Evolutionary conservation across 805 yeast species (phyloP), one percentile per base, ranked within the genome.

Genomic region (Monosporozyma yasuniensis): DNA sequence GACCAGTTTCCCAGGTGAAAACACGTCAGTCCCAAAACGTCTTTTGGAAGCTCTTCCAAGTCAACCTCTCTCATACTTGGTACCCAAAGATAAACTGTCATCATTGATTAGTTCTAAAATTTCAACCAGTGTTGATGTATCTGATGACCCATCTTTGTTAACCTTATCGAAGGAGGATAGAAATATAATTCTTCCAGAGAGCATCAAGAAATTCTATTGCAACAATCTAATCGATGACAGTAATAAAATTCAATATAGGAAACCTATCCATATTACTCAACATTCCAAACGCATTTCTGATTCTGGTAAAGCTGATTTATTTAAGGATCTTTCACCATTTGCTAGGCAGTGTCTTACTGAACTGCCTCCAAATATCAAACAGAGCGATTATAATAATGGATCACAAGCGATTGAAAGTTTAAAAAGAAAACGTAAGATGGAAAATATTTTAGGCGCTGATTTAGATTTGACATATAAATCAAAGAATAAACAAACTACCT

Each of bases 1-100:
- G 64, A 47, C 61, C 35, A 56, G 46, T 19, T 64, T 53, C 44
- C 67, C 68, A 10, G 67, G 66, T 16, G 65, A 64, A 48, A 46
- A 59, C 23, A 48, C 55, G 5, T 50, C 54, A 25, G 54, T 61
- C 8, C 66, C 68, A 11, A 60, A 62, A 45, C 53, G 59, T 4
- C 44, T 64, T n/a, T 23, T 58, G 2, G 66, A 59, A 14, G 57
- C 64, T 11, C 46, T 66, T 11, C 53, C 54, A 14, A 46, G 44
- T 28, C 61, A 58, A 42, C 67, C 69, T 8, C 41, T 66, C 7
- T 57, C 52, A 41, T 55, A 57, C 48, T 48, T 66, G 37, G 54
- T 65, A 2, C 70, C 70, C 3, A 66, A 66, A 44, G 57, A 52
- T 22, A 59, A 53, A 3, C 46, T 64, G 4, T 50, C 61, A 1